Conservation (phyloP, 352 stramenopile species). For the Phytophthora cryptogea region DNA sequence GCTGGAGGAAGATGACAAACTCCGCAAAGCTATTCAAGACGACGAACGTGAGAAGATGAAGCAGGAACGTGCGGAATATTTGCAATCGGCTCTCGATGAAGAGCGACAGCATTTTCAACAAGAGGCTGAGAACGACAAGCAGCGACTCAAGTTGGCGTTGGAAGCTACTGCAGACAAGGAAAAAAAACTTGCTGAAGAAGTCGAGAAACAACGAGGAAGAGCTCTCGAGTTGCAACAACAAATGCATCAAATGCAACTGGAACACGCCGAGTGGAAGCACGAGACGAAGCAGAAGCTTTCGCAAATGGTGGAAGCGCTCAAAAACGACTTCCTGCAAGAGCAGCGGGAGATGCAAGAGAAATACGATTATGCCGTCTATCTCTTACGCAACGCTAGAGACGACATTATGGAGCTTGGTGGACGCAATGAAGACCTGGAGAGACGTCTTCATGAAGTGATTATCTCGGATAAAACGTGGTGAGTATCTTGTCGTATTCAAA, state of each 20-base stretch:
- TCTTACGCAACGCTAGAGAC: conserved; percentile 63
- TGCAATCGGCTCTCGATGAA: conserved; percentile 66
- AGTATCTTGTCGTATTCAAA: not conserved
- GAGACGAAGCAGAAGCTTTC: conserved; percentile 50
- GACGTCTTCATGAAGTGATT: conserved; percentile 43
- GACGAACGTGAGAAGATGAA: conserved; percentile 87
- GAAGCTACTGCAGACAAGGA: conserved; percentile 71
- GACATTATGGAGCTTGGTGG: conserved; percentile 62
- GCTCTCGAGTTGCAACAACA: conserved; percentile 63
- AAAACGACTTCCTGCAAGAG: conserved; percentile 55
- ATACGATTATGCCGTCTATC: conserved; percentile 47
- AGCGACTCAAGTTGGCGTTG: conserved; percentile 48
- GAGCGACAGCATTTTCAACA: conserved; percentile 62
- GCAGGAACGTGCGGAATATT: conserved; percentile 61
- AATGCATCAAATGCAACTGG: conserved; percentile 56
- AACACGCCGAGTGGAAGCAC: conserved; percentile 60
- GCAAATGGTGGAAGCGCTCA: conserved; percentile 54
- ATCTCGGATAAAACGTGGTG: conserved; percentile 46
- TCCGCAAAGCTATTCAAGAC: conserved; percentile 76
- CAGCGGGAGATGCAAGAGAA: conserved; percentile 54
- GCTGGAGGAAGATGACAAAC: conserved; percentile 79
- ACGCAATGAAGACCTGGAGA: conserved; percentile 65
- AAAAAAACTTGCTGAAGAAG: conserved; percentile 77
- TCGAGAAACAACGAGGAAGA: conserved; percentile 58
- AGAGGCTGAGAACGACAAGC: conserved; percentile 65